phyloP scores from a whole-genome alignment of 352 stramenopile genomes.

The Pythium grandisporangium region DNA sequence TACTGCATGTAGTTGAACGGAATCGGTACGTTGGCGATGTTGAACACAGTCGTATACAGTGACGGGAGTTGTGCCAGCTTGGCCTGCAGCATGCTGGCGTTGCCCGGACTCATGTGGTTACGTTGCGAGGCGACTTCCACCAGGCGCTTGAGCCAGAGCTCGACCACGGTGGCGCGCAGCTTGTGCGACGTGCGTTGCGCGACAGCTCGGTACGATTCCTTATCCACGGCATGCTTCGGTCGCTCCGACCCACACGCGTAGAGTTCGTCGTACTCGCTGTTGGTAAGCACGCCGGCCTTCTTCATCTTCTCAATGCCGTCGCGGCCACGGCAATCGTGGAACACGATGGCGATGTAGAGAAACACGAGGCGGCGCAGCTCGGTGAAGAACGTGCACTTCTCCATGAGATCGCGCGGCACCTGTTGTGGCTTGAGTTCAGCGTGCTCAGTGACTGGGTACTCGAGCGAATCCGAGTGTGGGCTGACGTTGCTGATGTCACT shows the following conservation, averaged over 20 bases:
- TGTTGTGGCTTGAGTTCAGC: slow-evolving; percentile 4
- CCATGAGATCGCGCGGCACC: slow-evolving; percentile 43
- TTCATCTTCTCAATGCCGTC: slow-evolving; percentile 64
- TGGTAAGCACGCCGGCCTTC: slow-evolving; percentile 35
- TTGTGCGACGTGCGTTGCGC: slow-evolving; percentile 60
- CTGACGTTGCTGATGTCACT: background rate
- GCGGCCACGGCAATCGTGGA: slow-evolving; percentile 62
- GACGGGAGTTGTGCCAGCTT: slow-evolving; percentile 60
- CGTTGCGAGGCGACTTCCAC: slow-evolving; percentile 55
- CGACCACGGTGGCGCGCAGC: slow-evolving; percentile 60
- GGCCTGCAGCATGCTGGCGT: slow-evolving; percentile 46
- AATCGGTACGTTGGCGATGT: slow-evolving; percentile 79
- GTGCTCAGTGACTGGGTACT: slow-evolving; percentile 7
- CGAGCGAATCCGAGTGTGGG: slow-evolving; percentile 6
- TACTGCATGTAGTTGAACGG: slow-evolving; percentile 86
- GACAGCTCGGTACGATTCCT: slow-evolving; percentile 47
- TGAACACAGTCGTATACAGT: slow-evolving; percentile 77
- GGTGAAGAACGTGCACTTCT: slow-evolving; percentile 74
- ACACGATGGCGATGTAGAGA: slow-evolving; percentile 77
- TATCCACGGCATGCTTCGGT: slow-evolving; percentile 25
- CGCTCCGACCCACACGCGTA: slow-evolving; percentile 60
- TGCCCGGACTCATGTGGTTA: slow-evolving; percentile 41
- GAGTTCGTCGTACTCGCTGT: slow-evolving; percentile 63
- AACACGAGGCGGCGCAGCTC: slow-evolving; percentile 73
- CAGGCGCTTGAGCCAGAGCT: slow-evolving; percentile 72